Percentiles rank a stretch among this genome's conserved stretches.
Conservation (phyloP, 805 yeast species). For the Zygotorulaspora florentina region DNA sequence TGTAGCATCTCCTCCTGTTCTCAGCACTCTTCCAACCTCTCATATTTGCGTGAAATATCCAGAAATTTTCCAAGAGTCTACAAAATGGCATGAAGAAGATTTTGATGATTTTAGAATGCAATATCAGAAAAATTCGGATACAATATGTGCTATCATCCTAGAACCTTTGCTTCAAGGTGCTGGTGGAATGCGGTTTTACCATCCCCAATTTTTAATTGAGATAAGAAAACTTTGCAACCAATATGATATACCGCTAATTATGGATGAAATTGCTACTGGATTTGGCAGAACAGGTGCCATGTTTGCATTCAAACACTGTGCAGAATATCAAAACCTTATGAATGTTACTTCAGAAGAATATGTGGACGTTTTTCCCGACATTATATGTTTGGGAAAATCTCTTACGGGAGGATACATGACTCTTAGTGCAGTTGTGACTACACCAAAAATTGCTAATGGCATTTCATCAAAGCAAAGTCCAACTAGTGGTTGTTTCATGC, state of each 20-base stretch:
- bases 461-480: slow-evolving; percentile 17
- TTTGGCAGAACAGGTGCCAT: slow-evolving; percentile 37
- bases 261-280: slow-evolving; percentile 40
- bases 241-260: slow-evolving; percentile 33
- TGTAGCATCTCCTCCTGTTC: slow-evolving; percentile 25
- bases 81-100: slow-evolving; percentile 26
- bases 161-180: slow-evolving; percentile 41
- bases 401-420: slow-evolving; percentile 31
- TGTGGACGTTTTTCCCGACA: slow-evolving; percentile 25
- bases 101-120: slow-evolving; percentile 26
- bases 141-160: slow-evolving; percentile 36
- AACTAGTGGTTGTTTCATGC: slow-evolving; percentile 28
- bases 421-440: slow-evolving; percentile 23
- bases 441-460: slow-evolving; percentile 16
- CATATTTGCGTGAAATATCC: slow-evolving; percentile 3
- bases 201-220: slow-evolving; percentile 32
- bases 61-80: slow-evolving; percentile 2
- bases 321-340: slow-evolving; percentile 12
- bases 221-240: slow-evolving; percentile 34
- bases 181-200: slow-evolving; percentile 38
- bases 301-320: slow-evolving; percentile 36
- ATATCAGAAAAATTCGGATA: slow-evolving; percentile 29
- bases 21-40: slow-evolving; percentile 17
- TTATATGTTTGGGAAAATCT: slow-evolving; percentile 27
- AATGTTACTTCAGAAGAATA: slow-evolving; percentile 10